phyloP scores from a whole-genome alignment of 805 yeast genomes.

The Pichia pseudocactophila region DNA sequence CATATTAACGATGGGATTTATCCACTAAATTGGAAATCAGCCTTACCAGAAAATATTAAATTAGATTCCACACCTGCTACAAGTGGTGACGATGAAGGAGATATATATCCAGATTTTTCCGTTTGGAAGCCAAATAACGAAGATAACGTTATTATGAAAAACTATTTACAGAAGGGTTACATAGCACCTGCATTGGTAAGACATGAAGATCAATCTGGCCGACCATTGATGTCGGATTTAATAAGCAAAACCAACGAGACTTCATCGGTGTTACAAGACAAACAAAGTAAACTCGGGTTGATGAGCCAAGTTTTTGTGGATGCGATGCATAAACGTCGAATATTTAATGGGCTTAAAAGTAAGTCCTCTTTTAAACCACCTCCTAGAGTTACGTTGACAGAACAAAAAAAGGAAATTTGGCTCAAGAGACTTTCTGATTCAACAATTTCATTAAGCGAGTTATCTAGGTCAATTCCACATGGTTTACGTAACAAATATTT shows the following conservation, averaged over 20 bases:
- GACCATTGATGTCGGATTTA: constrained; percentile 34
- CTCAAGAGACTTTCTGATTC: constrained; percentile 67
- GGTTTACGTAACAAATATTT: constrained; percentile 70
- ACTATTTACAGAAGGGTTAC: constrained; percentile 60
- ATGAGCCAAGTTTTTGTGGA: constrained; percentile 42
- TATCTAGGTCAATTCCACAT: constrained; percentile 80
- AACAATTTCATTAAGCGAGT: constrained; percentile 51
- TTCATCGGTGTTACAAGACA: neutral
- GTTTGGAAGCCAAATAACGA: constrained; percentile 58
- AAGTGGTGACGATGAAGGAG: neutral
- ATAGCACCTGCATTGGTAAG: constrained; percentile 52
- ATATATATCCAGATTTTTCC: constrained; percentile 55
- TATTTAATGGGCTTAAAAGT: constrained; percentile 36
- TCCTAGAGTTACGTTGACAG: constrained; percentile 84
- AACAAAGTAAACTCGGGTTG: constrained; percentile 21
- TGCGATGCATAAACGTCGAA: constrained; percentile 39
- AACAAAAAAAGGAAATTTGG: constrained; percentile 81
- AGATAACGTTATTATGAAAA: constrained; percentile 47
- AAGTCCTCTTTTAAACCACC: constrained; percentile 66
- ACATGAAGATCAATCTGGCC: constrained; percentile 64
- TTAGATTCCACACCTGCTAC: neutral
- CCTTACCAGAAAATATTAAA: neutral
- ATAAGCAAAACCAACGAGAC: neutral
- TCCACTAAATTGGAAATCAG: constrained; percentile 23
- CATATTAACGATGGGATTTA: constrained; percentile 25